These are phyloP conservation scores for Rubia occidens DNA, from an alignment of 305 asterid genomes.

Conservation along the genomic window DNA sequence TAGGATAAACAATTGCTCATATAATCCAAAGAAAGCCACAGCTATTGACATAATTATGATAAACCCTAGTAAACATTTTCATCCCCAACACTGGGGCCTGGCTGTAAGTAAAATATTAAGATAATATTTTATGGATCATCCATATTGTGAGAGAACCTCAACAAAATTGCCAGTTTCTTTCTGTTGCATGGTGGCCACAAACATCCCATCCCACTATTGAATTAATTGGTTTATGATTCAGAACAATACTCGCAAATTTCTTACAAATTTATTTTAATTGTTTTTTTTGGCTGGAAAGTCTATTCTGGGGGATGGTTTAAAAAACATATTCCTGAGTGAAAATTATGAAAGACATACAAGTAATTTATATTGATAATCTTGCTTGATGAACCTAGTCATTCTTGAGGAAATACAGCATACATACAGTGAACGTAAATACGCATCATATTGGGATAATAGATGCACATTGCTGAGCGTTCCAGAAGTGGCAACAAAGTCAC, in stretches of 20 bases:
- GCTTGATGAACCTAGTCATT: not conserved
- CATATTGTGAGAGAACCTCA: slow-evolving; percentile 1
- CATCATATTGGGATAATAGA: not conserved
- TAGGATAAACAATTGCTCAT: slow-evolving; percentile 16
- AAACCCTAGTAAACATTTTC: not conserved
- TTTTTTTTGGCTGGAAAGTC: no score
- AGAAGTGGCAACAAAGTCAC: not conserved
- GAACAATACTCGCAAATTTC: not conserved
- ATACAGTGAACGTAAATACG: not conserved
- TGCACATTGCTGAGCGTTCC: not conserved
- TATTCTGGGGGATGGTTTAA: not conserved
- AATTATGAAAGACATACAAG: not conserved
- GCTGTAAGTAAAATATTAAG: not conserved
- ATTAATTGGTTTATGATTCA: not conserved
- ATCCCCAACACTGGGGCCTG: not conserved
- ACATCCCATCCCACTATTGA: not conserved
- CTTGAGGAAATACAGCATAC: slow-evolving; percentile 3
- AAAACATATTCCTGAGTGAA: not conserved
- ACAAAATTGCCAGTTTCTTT: not conserved
- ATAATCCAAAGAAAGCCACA: slow-evolving; percentile 7
- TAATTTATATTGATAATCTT: not conserved
- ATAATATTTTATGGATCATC: not conserved
- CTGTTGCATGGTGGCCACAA: not conserved
- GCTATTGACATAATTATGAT: not conserved
- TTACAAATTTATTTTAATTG: not conserved